Conservation (phyloP, 2,329 filamentous ascomycete genomes). For the Rhynchosporium agropyri region DNA sequence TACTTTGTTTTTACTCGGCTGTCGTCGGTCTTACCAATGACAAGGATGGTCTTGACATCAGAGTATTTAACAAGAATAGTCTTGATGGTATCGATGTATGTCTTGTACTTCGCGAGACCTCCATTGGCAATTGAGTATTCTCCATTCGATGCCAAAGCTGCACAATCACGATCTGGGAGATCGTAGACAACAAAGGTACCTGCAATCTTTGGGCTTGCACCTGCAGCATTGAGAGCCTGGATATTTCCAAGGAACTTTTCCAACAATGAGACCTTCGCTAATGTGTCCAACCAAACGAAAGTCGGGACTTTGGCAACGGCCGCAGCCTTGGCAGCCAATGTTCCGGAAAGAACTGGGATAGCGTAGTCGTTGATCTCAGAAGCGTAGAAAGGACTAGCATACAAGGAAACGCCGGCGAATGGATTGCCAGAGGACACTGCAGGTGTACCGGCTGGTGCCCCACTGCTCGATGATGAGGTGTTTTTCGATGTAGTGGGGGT, state of each 20-base stretch:
- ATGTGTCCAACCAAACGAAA: conserved; percentile 56
- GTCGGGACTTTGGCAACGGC: conserved; percentile 53
- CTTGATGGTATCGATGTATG: conserved; percentile 58
- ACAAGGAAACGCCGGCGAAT: conserved; percentile 52
- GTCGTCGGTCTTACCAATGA: conserved; percentile 47
- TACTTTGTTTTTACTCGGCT: neutral
- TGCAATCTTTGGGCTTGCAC: conserved; percentile 50
- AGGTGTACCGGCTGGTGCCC: conserved; percentile 9
- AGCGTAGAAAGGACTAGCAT: conserved; percentile 54
- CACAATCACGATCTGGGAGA: conserved; percentile 64
- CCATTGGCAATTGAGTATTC: conserved; percentile 58
- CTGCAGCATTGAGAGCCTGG: conserved; percentile 49
- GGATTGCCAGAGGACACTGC: conserved; percentile 49
- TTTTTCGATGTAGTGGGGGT: conserved; percentile 9
- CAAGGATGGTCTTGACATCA: conserved; percentile 51
- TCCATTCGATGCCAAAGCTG: conserved; percentile 64
- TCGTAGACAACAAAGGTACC: conserved; percentile 64
- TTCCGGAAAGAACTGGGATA: conserved; percentile 62
- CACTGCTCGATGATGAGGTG: conserved; percentile 2
- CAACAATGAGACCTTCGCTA: conserved; percentile 52
- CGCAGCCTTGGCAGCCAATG: conserved; percentile 53
- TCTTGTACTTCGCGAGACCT: conserved; percentile 53
- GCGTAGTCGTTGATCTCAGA: conserved; percentile 57
- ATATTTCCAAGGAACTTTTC: conserved; percentile 52
- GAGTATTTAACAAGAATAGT: conserved; percentile 55